These are phyloP conservation scores for Jackrogersella minutella DNA, from an alignment of 495 filamentous ascomycete genomes.

Conservation along the genomic window DNA sequence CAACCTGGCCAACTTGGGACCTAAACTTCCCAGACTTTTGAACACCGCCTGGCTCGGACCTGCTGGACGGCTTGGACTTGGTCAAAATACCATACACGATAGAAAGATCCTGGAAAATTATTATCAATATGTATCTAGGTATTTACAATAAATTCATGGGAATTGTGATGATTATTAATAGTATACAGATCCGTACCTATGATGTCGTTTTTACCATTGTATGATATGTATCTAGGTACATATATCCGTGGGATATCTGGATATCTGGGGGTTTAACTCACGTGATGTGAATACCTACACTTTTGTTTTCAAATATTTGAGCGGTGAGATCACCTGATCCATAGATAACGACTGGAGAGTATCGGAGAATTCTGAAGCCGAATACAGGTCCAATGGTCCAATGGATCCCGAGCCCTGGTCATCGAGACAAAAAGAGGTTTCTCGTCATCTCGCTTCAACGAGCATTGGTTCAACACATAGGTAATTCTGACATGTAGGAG, in stretches of 20 bases:
- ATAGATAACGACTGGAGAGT: neutral
- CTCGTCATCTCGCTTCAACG: constrained; percentile 12
- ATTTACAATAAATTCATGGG: no score
- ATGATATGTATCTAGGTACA: neutral
- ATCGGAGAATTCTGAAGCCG: constrained; percentile 3
- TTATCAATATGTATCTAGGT: no score
- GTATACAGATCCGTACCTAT: no score
- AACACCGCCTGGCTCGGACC: neutral
- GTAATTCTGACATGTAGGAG: neutral
- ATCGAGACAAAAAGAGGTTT: neutral
- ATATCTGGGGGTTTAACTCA: neutral
- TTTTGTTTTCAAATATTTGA: neutral
- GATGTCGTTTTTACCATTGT: no score
- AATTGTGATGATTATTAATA: neutral
- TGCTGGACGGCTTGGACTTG: no score
- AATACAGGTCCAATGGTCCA: neutral
- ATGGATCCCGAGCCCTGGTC: neutral
- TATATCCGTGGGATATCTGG: neutral
- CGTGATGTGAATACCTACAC: neutral
- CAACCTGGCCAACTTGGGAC: no score
- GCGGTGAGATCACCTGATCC: neutral
- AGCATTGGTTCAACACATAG: neutral
- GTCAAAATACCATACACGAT: neutral
- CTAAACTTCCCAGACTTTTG: no score
- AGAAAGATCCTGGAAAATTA: no score